phyloP scores from a whole-genome alignment of 129 eudicot genomes.

The Escallonia rubra region DNA sequence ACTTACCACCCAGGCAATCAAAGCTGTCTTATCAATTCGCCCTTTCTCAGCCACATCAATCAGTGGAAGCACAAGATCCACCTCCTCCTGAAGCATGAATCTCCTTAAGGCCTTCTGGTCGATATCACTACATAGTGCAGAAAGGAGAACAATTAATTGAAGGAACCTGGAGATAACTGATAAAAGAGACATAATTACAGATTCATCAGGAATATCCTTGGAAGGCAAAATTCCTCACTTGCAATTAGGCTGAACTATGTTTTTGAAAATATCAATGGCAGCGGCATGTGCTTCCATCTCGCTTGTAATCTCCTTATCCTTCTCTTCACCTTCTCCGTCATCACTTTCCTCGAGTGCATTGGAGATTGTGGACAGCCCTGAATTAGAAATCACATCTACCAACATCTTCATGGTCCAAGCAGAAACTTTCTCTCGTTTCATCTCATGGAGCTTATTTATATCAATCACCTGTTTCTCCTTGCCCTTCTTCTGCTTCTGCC shows the following conservation, averaged over 20 bases:
- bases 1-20: constrained; percentile 90
- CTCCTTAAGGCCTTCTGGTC: constrained; percentile 66
- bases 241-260: constrained; percentile 62
- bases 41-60: constrained; percentile 71
- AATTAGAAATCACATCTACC: constrained; percentile 62
- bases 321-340: constrained; percentile 42
- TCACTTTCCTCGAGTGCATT: constrained; percentile 55
- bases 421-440: constrained; percentile 85
- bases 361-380: constrained; percentile 81
- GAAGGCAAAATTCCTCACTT: constrained; percentile 31
- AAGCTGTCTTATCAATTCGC: constrained; percentile 46
- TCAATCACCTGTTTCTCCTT: constrained; percentile 68
- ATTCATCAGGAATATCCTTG: background rate
- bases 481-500: constrained; percentile 29
- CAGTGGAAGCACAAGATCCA: constrained; percentile 64
- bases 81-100: constrained; percentile 91
- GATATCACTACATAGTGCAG: constrained; percentile 39
- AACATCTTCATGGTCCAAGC: constrained; percentile 92
- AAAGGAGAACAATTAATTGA: background rate
- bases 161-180: no score
- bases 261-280: constrained; percentile 70
- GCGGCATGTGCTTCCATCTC: constrained; percentile 95
- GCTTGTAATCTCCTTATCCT: constrained; percentile 62
- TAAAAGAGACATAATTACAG: no score
- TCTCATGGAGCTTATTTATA: constrained; percentile 64